phyloP scores from a whole-genome alignment of 2,329 filamentous ascomycete species.

The Penicillium sp. region DNA sequence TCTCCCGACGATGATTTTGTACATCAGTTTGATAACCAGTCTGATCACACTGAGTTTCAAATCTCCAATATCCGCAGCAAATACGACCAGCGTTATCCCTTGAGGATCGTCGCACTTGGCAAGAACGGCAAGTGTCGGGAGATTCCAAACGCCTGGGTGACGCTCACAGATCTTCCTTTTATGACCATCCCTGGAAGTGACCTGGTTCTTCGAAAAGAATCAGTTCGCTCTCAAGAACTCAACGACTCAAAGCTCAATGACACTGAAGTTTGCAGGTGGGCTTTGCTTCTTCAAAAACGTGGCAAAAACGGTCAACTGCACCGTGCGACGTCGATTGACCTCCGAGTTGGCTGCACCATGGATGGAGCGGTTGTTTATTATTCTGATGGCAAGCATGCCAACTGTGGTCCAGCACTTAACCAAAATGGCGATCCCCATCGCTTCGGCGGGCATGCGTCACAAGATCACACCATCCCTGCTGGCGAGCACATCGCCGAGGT shows the following conservation, averaged over 20 bases:
- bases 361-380: conserved; percentile 46
- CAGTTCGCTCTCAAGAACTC: conserved; percentile 11
- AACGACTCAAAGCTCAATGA: conserved; percentile 8
- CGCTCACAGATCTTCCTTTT: conserved; percentile 26
- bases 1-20: conserved; percentile 14
- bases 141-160: conserved; percentile 30
- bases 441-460: conserved; percentile 18
- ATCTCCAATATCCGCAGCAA: conserved; percentile 23
- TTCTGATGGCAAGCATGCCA: conserved; percentile 38
- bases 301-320: conserved; percentile 5
- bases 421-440: conserved; percentile 22
- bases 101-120: conserved; percentile 32
- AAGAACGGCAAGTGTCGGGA: conserved; percentile 39
- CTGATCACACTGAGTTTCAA: background rate
- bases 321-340: conserved; percentile 40
- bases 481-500: conserved; percentile 28
- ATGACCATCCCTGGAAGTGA: conserved; percentile 37
- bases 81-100: conserved; percentile 24
- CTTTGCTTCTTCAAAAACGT: conserved; percentile 8
- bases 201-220: conserved; percentile 37
- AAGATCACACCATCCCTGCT: conserved; percentile 16
- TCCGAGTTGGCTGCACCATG: conserved; percentile 41
- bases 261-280: conserved; percentile 15
- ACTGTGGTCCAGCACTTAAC: conserved; percentile 36
- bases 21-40: background rate